These are phyloP conservation scores for Chimonanthus praecox DNA, from an alignment of 164 flowering plant genomes.

Conservation along the genomic window DNA sequence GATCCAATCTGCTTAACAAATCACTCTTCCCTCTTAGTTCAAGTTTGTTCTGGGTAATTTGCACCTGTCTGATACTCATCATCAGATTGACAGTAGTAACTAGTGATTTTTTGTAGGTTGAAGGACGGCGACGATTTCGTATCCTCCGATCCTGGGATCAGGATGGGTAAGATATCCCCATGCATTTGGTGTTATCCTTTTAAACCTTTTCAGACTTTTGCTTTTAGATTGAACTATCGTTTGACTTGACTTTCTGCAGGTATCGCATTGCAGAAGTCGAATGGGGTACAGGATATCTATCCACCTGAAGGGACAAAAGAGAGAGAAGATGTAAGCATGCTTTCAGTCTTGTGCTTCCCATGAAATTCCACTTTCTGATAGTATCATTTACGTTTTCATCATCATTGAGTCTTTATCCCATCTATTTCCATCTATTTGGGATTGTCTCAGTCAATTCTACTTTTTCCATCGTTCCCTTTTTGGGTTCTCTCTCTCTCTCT, in stretches of 20 bases:
- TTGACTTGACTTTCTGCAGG: conserved; percentile 29
- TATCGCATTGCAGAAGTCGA: conserved; percentile 91
- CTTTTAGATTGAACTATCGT: neutral
- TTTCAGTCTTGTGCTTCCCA: neutral
- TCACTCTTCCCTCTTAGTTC: too few relatives aligned
- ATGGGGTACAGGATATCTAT: conserved; percentile 71
- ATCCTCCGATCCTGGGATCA: conserved; percentile 80
- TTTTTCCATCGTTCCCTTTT: too few relatives aligned
- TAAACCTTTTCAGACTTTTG: neutral
- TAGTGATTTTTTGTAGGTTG: conserved; percentile 48
- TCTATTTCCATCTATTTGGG: neutral
- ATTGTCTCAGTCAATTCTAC: neutral
- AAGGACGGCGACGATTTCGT: conserved; percentile 87
- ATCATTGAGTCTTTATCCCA: neutral
- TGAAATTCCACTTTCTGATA: neutral
- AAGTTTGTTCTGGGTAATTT: too few relatives aligned
- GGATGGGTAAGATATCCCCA: conserved; percentile 68
- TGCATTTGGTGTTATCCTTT: neutral
- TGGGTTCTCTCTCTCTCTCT: too few relatives aligned
- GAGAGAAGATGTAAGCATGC: conserved; percentile 51
- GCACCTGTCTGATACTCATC: too few relatives aligned
- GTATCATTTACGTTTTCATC: neutral
- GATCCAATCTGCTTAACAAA: too few relatives aligned
- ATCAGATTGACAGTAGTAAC: neutral
- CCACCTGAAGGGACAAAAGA: conserved; percentile 53